phyloP scores from a whole-genome alignment of 2,329 filamentous ascomycete genomes.

The Ophiostoma sp. region DNA sequence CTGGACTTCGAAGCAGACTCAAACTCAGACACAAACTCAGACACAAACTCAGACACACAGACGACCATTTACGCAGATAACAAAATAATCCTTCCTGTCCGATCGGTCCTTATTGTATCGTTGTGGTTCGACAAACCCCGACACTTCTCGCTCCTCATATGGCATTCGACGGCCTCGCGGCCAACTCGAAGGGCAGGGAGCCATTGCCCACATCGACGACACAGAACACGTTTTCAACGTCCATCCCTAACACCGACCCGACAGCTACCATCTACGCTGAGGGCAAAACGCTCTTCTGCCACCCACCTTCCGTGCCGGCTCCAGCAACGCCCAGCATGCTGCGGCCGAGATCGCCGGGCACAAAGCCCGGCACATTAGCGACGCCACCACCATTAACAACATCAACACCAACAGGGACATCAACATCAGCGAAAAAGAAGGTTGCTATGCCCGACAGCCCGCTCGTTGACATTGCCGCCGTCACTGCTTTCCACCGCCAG shows the following conservation, averaged over 20 bases:
- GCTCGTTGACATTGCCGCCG: slow-evolving; percentile 2
- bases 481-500: slow-evolving; percentile 53
- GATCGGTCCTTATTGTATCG: too few species aligned
- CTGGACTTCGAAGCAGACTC: too few species aligned
- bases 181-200: background rate
- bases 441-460: background rate
- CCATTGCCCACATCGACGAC: background rate
- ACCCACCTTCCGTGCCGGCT: background rate
- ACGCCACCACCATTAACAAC: too few species aligned
- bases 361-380: too few species aligned
- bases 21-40: too few species aligned
- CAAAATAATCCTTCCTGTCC: too few species aligned
- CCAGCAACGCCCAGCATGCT: background rate
- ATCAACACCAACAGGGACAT: too few species aligned
- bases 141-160: background rate
- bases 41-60: too few species aligned
- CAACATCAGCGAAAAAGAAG: background rate
- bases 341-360: background rate
- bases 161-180: background rate
- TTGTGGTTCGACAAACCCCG: background rate
- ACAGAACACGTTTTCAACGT: background rate
- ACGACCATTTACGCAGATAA: too few species aligned
- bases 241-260: too few species aligned
- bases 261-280: background rate
- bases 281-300: background rate